Base-by-base conservation (phyloP, 169 alveolate species). In the Cyclospora cayetanensis region DNA sequence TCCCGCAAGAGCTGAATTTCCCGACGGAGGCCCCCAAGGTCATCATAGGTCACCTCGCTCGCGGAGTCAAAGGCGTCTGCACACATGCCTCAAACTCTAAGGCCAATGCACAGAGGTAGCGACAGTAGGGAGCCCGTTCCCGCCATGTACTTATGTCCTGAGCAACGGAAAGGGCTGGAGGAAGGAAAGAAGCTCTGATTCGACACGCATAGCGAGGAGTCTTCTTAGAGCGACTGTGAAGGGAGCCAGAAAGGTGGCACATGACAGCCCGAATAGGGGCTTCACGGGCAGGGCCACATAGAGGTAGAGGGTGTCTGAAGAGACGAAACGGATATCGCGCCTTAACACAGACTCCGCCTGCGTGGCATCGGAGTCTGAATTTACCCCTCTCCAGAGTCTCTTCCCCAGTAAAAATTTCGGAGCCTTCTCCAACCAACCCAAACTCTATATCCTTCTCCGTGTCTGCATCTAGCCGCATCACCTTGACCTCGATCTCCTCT, bases 1-100 rank as follows among this genome's bases (percentile, higher is more conserved):
- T 97, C 99, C 82, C 99, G 96, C 43, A 99, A 98, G 70, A 96
- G 97, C 34, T 99, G 99, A 98, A 99, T 95, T 94, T 98, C 99
- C 91, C 98, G 96, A 92, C 99, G 97, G 96, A 99, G 98, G 43
- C 99, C 99, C 74, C 99, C 99, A 25, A 99, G 97, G 95, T 98
- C 99, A 94, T 99, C 99, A 94, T 99, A 99, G 4, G 99, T 99
- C 39, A 99, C 99, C 77, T 98, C 99, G 94, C 98, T 99, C 50
- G 98, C 95, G 88, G 97, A 99, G 95, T 99, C 99, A 20, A 37
- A 25, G 5, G 29, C n/a, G 34, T 72, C 52, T 74, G 60, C 63
- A 74, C 12, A 34, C 41, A 41, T 2, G 34, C 39, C 31, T 5
- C 15, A 41, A 37, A 41, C 37, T 60, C 29, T 66, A 66, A 25